These are phyloP conservation scores for Datisca glomerata DNA, from an alignment of 306 rosid genomes.

Conservation along the genomic window DNA sequence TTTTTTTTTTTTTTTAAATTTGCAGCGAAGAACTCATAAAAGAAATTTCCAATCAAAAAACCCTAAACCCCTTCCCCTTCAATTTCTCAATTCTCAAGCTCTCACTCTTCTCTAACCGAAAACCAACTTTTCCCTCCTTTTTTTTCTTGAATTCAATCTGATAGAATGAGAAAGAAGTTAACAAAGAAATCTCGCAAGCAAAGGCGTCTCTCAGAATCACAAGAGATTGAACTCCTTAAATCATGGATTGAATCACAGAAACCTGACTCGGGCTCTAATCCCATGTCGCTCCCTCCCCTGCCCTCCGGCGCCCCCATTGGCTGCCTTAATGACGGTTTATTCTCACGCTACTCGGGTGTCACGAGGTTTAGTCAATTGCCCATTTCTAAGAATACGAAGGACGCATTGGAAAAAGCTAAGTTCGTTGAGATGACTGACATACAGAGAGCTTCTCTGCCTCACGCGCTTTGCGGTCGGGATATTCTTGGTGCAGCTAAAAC, in stretches of 20 bases:
- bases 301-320: conserved; percentile 28
- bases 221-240: conserved; percentile 31
- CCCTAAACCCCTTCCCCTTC: conserved; percentile 1
- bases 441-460: conserved; percentile 82
- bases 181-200: conserved; percentile 36
- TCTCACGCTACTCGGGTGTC: conserved; percentile 59
- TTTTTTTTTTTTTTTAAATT: no score
- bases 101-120: neutral
- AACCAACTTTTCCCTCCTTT: neutral
- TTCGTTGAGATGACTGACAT: conserved; percentile 65
- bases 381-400: conserved; percentile 23
- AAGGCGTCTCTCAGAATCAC: conserved; percentile 26
- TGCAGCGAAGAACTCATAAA: no score
- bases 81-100: neutral
- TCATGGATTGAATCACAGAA: conserved; percentile 46
- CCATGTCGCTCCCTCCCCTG: conserved; percentile 43
- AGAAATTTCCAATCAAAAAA: no score
- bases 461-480: conserved; percentile 68
- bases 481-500: conserved; percentile 91
- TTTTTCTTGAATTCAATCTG: neutral
- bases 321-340: conserved; percentile 17
- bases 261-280: conserved; percentile 50
- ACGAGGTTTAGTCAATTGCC: conserved; percentile 50
- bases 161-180: conserved; percentile 33
- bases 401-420: conserved; percentile 30